Base-by-base conservation (phyloP, 2,329 filamentous ascomycete genomes). In the Nakataea oryzae region DNA sequence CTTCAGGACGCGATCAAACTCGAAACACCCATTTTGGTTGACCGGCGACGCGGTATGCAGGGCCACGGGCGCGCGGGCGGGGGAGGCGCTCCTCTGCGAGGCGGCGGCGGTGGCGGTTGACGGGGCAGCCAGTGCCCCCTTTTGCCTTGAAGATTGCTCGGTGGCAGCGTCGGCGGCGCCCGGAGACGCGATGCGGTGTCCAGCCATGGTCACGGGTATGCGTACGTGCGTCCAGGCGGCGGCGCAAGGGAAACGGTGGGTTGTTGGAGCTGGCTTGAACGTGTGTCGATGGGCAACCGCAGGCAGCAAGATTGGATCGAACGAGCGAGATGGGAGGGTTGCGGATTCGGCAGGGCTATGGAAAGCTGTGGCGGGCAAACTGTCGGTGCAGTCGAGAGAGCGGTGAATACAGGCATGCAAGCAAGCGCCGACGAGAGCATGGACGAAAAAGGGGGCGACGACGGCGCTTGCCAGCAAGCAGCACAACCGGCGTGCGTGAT, bases 21-120 rank as follows among this genome's bases (percentile, higher is more conserved):
- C 93, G 73, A 96, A 99, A 74, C 91, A 95, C 65, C 95, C 95
- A 74, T 96, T 93, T 74, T 96, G 88, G 72, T 93, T 96, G 66
- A 97, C 91, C 5, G 92, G 91, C 32, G 91, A 95, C 70, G 91
- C 86, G 21, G 86, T 81, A 66, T 89, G 86, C 56, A 88, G 71
- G 29, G 77, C 78, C 29, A 85, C 74, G 67, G 83, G 80, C 41
- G 24, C 6, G 3, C 41, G 41, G 21, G 41, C 41, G 41, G 41
- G 41, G 9, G 41, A 50, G 62, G 65, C 72, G 63, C 69, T 50
- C 41, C 41, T 50, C 41, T 50, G 41, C 6, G 34, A 29, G 60
- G 54, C 50, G 54, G 41, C 13, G 17, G 57, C 12, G 27, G 24
- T 50, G 57, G 60, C 26, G 6, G 62, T 54, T 6, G 62, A 30